These are phyloP conservation scores for Fraxinus floribunda DNA, from an alignment of 305 asterid genomes.

Conservation along the genomic window DNA sequence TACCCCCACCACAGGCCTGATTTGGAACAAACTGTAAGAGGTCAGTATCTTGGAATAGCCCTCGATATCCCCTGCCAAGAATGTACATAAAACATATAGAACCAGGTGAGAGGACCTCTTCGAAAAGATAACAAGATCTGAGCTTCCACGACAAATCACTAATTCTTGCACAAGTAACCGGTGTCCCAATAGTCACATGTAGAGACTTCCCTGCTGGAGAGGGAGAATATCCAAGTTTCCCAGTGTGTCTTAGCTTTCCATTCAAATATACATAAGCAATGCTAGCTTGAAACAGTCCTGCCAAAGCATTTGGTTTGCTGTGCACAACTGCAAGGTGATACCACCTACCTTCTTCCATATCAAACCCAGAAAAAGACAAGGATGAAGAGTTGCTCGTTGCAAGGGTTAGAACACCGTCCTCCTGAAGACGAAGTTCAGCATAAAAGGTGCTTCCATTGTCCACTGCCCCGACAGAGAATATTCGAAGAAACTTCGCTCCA, in stretches of 20 bases:
- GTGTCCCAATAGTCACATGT: slow-evolving; percentile 93
- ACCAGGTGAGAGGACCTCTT: slow-evolving; percentile 97
- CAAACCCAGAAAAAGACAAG: slow-evolving; percentile 84
- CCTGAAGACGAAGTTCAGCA: slow-evolving; percentile 89
- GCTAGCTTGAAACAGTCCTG: slow-evolving; percentile 98
- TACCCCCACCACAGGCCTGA: slow-evolving; percentile 99
- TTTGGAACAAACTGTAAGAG: slow-evolving; percentile 90
- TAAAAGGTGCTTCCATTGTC: slow-evolving; percentile 69
- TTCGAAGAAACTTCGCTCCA: slow-evolving; percentile 62
- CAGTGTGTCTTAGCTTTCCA: slow-evolving; percentile 94
- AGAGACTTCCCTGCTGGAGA: slow-evolving; percentile 94
- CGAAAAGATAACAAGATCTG: slow-evolving; percentile 94
- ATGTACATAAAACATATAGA: slow-evolving; percentile 97
- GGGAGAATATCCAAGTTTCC: slow-evolving; percentile 96
- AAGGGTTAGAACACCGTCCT: slow-evolving; percentile 87
- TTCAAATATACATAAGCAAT: slow-evolving; percentile 89
- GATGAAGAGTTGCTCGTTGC: slow-evolving; percentile 95
- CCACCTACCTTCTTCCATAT: slow-evolving; percentile 98
- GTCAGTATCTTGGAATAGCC: slow-evolving; percentile 92
- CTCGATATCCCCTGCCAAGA: slow-evolving; percentile 96
- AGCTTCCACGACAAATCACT: slow-evolving; percentile 92
- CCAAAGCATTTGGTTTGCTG: slow-evolving; percentile 99
- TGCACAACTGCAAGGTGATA: slow-evolving; percentile 99
- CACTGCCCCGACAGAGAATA: slow-evolving; percentile 90
- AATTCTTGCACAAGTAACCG: slow-evolving; percentile 70